phyloP scores from a whole-genome alignment of 257 asterid genomes.

The Lavandula angustifolia region DNA sequence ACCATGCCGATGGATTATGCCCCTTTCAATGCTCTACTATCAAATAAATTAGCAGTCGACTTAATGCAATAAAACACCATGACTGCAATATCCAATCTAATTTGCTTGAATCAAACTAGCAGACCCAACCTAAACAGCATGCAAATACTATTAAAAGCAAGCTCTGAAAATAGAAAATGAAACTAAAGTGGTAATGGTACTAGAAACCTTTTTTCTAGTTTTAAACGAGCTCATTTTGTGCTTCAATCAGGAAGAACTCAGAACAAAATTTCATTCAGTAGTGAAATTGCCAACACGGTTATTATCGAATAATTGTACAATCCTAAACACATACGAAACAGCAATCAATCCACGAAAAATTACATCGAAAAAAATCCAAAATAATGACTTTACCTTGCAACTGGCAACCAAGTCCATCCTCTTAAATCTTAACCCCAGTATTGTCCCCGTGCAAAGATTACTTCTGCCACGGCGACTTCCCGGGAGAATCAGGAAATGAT shows the following conservation, averaged over 20 bases:
- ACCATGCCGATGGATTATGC: not conserved
- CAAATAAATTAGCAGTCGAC: not conserved
- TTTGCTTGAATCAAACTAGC: constrained; percentile 2
- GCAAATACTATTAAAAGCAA: not conserved
- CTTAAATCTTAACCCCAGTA: not conserved
- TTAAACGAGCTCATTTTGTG: constrained; percentile 11
- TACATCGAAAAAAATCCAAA: constrained; percentile 16
- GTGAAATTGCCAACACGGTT: not conserved
- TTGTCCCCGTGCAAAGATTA: constrained; percentile 25
- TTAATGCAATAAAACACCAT: constrained; percentile 15
- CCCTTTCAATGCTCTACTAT: not conserved
- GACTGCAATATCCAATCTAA: not conserved
- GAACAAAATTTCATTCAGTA: constrained; percentile 2
- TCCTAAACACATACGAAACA: constrained; percentile 9
- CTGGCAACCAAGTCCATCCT: constrained; percentile 80
- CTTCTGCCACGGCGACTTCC: constrained; percentile 36
- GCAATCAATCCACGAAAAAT: constrained; percentile 13
- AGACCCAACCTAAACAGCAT: not conserved
- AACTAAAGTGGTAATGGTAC: no score
- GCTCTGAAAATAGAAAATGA: no score
- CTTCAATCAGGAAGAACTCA: constrained; percentile 1
- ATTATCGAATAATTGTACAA: not conserved
- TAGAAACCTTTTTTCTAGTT: no score
- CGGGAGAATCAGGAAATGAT: constrained; percentile 35
- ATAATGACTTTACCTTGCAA: constrained; percentile 63